Conservation (phyloP, 2,329 filamentous ascomycete genomes). For the Diaporthe sp. region DNA sequence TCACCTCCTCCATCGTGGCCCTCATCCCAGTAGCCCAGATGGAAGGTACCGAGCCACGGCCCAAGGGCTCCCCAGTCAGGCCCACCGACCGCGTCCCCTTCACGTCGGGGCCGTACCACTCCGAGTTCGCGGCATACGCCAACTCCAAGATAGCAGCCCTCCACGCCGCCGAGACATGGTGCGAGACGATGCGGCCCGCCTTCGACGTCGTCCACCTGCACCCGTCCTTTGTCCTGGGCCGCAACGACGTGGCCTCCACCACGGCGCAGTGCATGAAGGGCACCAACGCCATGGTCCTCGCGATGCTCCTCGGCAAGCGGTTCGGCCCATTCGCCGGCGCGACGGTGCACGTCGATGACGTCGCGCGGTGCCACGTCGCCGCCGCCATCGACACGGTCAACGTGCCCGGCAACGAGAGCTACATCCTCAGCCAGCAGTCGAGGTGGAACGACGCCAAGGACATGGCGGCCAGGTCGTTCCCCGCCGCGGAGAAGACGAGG, state of each 20-base stretch:
- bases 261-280: slow-evolving; percentile 49
- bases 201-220: slow-evolving; percentile 55
- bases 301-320: slow-evolving; percentile 51
- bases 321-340: slow-evolving; percentile 47
- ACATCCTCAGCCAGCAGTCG: slow-evolving; percentile 50
- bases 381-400: slow-evolving; percentile 49
- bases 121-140: slow-evolving; percentile 52
- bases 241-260: slow-evolving; percentile 51
- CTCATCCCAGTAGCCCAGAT: slow-evolving; percentile 42
- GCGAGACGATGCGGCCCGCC: slow-evolving; percentile 49
- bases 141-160: slow-evolving; percentile 54
- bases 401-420: slow-evolving; percentile 51
- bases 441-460: slow-evolving; percentile 56
- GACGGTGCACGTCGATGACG: slow-evolving; percentile 56
- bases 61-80: slow-evolving; percentile 9
- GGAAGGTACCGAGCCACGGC: slow-evolving; percentile 40
- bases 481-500: slow-evolving; percentile 47
- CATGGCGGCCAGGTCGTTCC: slow-evolving; percentile 52
- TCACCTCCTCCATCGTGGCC: slow-evolving; percentile 51
- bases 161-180: slow-evolving; percentile 51
- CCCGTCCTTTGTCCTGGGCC: slow-evolving; percentile 55
- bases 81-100: slow-evolving; percentile 41
- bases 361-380: slow-evolving; percentile 54
- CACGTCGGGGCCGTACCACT: slow-evolving; percentile 47
- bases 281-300: slow-evolving; percentile 53